Evolutionary conservation across 169 alveolate species (phyloP), one percentile per base, ranked within the genome.

Genomic region (Perkinsus olseni): DNA sequence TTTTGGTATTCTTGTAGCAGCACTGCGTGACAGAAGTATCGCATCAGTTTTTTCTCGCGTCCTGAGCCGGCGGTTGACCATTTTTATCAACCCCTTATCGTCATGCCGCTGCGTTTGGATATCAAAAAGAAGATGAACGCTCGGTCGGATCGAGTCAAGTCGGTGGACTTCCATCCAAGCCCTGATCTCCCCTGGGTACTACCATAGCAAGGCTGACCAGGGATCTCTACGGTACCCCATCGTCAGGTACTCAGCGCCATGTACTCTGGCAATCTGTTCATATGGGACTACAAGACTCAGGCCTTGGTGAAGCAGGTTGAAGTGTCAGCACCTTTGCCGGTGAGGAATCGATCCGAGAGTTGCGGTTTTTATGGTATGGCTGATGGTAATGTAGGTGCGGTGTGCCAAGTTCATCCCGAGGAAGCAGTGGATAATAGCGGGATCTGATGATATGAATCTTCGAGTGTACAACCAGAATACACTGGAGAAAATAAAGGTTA

Each of bases 381-480:
- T 92, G 38, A 20, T 92, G 24, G 38, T 39, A 17, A 21, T 3
- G 91, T 38, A 74, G 50, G 97, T 98, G 74, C 96, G 99, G 93
- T 97, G 99, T 93, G 99, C 99, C 31, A 98, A 97, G 95, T 99
- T 99, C 94, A 97, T 98, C 48, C 98, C 98, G 28, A 96, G 99
- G 92, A 99, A 98, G 93, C 98, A 98, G 91, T 98, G 99, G 99
- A 94, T 97, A 38, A 92, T 97, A 34, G 97, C 99, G 39, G 99
- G 98, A 8, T 98, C 99, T 17, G 99, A 99, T 95, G 99, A 98
- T 94, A 96, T 96, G 95, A 93, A 96, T 93, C 96, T 99, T 28
- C 96, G 99, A 91, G 99, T 98, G 20, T 99, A 97, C 96, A 98
- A 99, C 96, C 98, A 98, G 95, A 98, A 99, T 96, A 98, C 99